Evolutionary conservation across 306 rosid species (phyloP), one percentile per base, ranked within the genome.

Genomic region (Begonia fuchsioides): DNA sequence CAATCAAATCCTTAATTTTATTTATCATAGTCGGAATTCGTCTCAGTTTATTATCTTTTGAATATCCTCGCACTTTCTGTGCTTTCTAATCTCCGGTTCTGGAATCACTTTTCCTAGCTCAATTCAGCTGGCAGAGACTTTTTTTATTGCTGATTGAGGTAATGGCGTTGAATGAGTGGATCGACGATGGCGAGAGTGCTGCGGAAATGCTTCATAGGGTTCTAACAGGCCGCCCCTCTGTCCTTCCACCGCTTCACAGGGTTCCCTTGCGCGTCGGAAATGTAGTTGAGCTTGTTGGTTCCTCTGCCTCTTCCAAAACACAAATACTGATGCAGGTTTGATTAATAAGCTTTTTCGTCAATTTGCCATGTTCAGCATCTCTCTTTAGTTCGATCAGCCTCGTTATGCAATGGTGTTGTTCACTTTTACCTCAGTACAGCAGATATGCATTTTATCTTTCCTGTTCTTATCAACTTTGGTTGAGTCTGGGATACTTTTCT

Each of bases 261-360:
- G 79, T 87, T 48, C 85, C 96, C 51, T 79, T 87, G 38, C 83
- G 94, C 52, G 62, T 61, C 40, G 85, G 96, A 18, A 87, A 87
- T 46, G 93, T 87, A n/a, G 53, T 87, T 10, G 96, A 87, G 70
- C 57, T 87, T 43, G 68, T 72, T 54, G 96, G 96, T 1, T 87
- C 96, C 44, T 75, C 94, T 12, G 68, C 87, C 51, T 87, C 94
- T n/a, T 80, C 85, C 57, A 87, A 80, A 63, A 83, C 96, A 15
- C 93, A 71, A 10, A 71, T 83, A 47, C 65, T 87, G 47, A 83
- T 77, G 44, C 81, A 83, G 75, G 81, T 77, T 15, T 35, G 11
- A 2, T n/a, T n/a, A 6, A 6, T n/a, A 10, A 0, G 12, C 10
- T 2, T 10, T 11, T 41, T 41, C 12, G 3, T 41, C 12, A 10